Evolutionary conservation across 768 basidiomycete genomes (phyloP).

Genomic region (Boletus rubropictus): DNA sequence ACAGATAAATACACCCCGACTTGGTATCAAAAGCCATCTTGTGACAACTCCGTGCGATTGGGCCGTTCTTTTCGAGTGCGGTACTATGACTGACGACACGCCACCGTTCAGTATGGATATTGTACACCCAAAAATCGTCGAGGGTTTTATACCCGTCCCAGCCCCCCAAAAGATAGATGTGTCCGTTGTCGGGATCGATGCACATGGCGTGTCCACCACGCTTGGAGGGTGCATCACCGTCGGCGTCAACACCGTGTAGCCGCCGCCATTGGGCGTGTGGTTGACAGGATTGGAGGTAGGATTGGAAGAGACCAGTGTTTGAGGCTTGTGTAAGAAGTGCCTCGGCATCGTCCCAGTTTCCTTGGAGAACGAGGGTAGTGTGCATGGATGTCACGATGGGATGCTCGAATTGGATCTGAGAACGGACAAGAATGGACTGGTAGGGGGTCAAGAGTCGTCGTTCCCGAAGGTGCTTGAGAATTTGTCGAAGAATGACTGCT

Average conservation of each 20-base stretch:
- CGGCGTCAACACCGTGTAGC: conserved; percentile 53
- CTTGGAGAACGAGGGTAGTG: conserved; percentile 57
- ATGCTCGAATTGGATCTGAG: conserved; percentile 45
- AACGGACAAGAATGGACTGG: conserved; percentile 19
- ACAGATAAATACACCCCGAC: conserved; percentile 63
- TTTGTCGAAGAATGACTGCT: conserved; percentile 54
- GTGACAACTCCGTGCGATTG: conserved; percentile 68
- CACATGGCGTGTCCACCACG: conserved; percentile 83
- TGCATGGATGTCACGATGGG: conserved; percentile 65
- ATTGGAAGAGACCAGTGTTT: conserved; percentile 53
- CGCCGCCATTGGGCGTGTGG: conserved; percentile 59
- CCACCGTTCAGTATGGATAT: conserved; percentile 57
- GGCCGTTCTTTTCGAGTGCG: conserved; percentile 54
- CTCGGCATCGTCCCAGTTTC: conserved; percentile 58
- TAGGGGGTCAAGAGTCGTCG: conserved; percentile 66
- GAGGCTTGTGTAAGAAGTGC: conserved; percentile 45
- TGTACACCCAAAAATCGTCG: conserved; percentile 77
- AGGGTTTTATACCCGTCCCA: conserved; percentile 70
- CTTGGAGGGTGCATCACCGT: conserved; percentile 56
- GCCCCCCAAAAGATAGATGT: conserved; percentile 74
- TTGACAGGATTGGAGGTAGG: conserved; percentile 48
- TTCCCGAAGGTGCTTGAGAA: conserved; percentile 57
- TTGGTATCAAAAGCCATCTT: conserved; percentile 77
- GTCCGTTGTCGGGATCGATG: conserved; percentile 54
- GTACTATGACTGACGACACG: conserved; percentile 51